Percentiles rank a stretch among this genome's conserved stretches.
phyloP scores from a whole-genome alignment of 2,329 filamentous ascomycete genomes.

The Aspergillus chevalieri region DNA sequence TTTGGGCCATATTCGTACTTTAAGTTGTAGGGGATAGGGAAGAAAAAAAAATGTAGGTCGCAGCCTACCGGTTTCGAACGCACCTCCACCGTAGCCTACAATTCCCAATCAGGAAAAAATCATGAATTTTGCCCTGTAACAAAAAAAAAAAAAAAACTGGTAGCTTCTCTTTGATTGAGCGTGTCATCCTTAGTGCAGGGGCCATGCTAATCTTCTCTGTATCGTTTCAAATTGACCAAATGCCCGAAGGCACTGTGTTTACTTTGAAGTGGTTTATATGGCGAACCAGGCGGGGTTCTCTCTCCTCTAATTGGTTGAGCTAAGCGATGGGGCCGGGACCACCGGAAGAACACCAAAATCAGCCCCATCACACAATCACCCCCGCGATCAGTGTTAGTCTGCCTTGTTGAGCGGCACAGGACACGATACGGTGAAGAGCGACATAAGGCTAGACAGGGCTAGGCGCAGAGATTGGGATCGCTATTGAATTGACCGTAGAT shows the following conservation, averaged over 20 bases:
- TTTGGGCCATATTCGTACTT: too few species aligned
- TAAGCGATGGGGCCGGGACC: neutral
- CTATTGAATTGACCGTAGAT: neutral
- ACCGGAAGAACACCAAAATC: neutral
- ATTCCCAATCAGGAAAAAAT: slow-evolving; percentile 2
- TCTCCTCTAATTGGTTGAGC: slow-evolving; percentile 4
- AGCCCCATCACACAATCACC: neutral
- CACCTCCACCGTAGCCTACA: neutral
- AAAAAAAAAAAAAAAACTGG: slow-evolving; percentile 54
- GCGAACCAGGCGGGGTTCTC: neutral
- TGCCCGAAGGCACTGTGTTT: slow-evolving; percentile 38
- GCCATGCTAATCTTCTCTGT: slow-evolving; percentile 79
- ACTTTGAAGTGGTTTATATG: slow-evolving; percentile 19
- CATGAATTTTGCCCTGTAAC: slow-evolving; percentile 12
- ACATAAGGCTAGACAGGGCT: neutral
- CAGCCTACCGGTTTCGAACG: slow-evolving; percentile 7
- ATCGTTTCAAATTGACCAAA: slow-evolving; percentile 63
- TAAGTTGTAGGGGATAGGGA: neutral
- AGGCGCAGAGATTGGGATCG: neutral
- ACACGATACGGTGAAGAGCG: too few species aligned
- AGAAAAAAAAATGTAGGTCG: neutral
- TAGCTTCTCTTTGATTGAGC: slow-evolving; percentile 74
- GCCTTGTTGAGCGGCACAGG: too few species aligned
- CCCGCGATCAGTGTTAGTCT: too few species aligned
- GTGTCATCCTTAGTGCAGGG: slow-evolving; percentile 92